phyloP scores from a whole-genome alignment of 495 filamentous ascomycete species.

The Terfezia claveryi region DNA sequence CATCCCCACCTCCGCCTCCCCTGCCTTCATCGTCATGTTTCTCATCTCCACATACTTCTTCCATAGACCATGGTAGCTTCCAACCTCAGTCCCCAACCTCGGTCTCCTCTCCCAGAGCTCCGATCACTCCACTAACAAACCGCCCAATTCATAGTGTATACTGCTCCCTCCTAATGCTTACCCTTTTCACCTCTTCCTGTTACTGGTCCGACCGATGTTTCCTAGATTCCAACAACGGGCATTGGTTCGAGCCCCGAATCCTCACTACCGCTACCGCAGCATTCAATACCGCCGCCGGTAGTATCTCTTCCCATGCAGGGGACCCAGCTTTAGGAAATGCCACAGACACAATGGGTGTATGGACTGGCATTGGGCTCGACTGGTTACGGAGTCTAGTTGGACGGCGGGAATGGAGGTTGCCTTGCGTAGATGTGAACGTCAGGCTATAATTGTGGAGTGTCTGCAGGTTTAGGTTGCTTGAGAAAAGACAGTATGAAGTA shows the following conservation, averaged over 20 bases:
- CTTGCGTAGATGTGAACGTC: slow-evolving; percentile 64
- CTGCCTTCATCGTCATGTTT: slow-evolving; percentile 74
- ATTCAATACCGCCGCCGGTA: slow-evolving; percentile 45
- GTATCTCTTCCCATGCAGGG: slow-evolving; percentile 29
- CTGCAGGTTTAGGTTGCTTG: no score
- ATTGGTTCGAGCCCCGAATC: slow-evolving; percentile 56
- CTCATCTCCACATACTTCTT: slow-evolving; percentile 76
- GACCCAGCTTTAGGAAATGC: slow-evolving; percentile 39
- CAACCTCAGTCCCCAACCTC: background rate
- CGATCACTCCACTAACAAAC: background rate
- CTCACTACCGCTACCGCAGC: slow-evolving; percentile 23
- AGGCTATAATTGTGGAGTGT: slow-evolving; percentile 28
- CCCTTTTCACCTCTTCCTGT: slow-evolving; percentile 73
- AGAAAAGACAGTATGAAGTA: no score
- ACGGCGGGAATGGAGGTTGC: slow-evolving; percentile 56
- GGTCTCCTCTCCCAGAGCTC: background rate
- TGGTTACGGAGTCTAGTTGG: slow-evolving; percentile 62
- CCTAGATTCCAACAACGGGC: slow-evolving; percentile 53
- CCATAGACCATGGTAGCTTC: slow-evolving; percentile 45
- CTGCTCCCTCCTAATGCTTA: slow-evolving; percentile 70
- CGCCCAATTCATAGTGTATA: slow-evolving; percentile 31
- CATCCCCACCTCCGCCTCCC: slow-evolving; percentile 56
- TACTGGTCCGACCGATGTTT: slow-evolving; percentile 82
- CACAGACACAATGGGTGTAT: slow-evolving; percentile 26
- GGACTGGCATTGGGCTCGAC: slow-evolving; percentile 62